phyloP scores from a whole-genome alignment of 768 basidiomycete species.

The Omphalotus guepiniiformis region DNA sequence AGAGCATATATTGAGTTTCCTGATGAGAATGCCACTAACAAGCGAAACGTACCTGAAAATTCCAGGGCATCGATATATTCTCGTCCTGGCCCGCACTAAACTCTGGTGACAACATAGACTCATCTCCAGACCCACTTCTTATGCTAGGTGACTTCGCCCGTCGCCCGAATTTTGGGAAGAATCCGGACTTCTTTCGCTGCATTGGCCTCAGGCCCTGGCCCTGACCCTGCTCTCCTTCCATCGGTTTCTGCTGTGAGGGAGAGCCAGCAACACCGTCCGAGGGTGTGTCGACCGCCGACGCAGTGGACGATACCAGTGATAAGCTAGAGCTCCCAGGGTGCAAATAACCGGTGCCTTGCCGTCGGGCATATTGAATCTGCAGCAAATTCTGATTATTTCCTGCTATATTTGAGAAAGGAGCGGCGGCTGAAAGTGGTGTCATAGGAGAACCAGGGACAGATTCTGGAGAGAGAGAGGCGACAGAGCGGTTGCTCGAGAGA shows the following conservation, averaged over 20 bases:
- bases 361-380: conserved; percentile 25
- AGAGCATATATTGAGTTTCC: not conserved
- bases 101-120: conserved; percentile 5
- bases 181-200: conserved; percentile 34
- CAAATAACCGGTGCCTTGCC: conserved; percentile 29
- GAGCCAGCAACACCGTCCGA: conserved; percentile 11
- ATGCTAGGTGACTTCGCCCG: conserved; percentile 24
- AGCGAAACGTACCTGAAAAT: conserved; percentile 55
- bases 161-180: conserved; percentile 42
- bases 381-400: conserved; percentile 40
- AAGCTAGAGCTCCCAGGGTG: conserved; percentile 30
- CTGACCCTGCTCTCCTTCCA: too few species aligned
- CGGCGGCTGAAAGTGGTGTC: conserved; percentile 27
- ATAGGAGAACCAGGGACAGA: conserved; percentile 18
- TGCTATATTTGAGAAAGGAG: conserved; percentile 31
- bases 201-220: too few species aligned
- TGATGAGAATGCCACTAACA: not conserved
- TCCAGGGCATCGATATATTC: conserved; percentile 66
- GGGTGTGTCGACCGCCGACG: conserved; percentile 23
- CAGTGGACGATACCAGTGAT: conserved; percentile 33
- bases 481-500: conserved; percentile 38
- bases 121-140: conserved; percentile 20
- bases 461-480: conserved; percentile 44
- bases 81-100: conserved; percentile 47
- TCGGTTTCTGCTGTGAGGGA: conserved; percentile 13